Evolutionary conservation across 2,329 filamentous ascomycete genomes (phyloP), one percentile per base, ranked within the genome.

Genomic region (Calycina herbarum): DNA sequence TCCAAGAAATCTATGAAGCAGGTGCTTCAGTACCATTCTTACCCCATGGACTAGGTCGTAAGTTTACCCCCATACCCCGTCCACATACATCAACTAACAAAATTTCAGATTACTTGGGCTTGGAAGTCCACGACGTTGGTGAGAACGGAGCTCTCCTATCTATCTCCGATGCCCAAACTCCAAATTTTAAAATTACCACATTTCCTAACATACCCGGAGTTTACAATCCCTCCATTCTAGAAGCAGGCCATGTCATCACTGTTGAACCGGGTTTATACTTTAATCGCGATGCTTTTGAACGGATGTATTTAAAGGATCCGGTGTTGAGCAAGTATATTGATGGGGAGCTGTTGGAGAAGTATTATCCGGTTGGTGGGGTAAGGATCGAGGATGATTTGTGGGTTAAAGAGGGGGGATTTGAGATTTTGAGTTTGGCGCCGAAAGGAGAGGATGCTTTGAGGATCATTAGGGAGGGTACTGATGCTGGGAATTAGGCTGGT

Each of bases 321-420:
- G 1, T 79, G 81, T 87, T 90, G 74, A 80, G 82, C 48, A 82
- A 82, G 66, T 91, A 85, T 72, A 89, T 95, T 73, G 84, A 94
- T 77, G 79, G 80, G 70, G 80, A 82, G 5, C 83, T 89, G 5
- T 78, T 95, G 59, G 86, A 88, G 67, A 81, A 80, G 68, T 94
- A 90, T 76, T 94, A 91, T 81, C 80, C 79, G 31, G 89, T 98
- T 0, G 95, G 94, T 17, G 95, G 95, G 40, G 93, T 97, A 31
- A 86, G 95, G 58, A 96, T 98, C 67, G 95, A 99, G 79, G 93
- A 98, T 75, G 92, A 94, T 76, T 85, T 98, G 48, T 82, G 95
- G 27, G 88, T 98, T 59, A 95, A 90, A 1, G 82, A 89, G 67
- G 81, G 85, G 29, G 93, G 94, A 0, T 88, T 87, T 73, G 93